A percentile compares a stretch with the other conserved stretches of the same genome.
Evolutionary conservation across 495 filamentous ascomycete species (phyloP).

Genomic region (Staphylotrichum longicolle): DNA sequence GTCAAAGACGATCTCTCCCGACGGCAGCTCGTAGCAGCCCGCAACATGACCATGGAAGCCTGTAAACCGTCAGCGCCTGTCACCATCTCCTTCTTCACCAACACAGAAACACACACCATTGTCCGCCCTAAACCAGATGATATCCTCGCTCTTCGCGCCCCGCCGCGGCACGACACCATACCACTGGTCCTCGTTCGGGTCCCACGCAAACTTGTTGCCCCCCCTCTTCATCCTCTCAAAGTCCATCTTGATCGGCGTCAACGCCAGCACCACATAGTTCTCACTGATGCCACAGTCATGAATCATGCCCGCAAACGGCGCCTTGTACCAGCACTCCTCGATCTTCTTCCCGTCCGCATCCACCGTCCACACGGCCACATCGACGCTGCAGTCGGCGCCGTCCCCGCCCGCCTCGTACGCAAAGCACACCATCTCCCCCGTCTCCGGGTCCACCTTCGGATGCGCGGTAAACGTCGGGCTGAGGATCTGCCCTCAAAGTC

Average conservation of each 20-base stretch:
- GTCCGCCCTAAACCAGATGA: constrained; percentile 48
- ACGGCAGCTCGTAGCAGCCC: constrained; percentile 49
- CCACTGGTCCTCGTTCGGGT: constrained; percentile 51
- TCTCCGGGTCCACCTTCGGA: constrained; percentile 59
- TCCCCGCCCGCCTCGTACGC: constrained; percentile 54
- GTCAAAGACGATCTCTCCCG: constrained; percentile 52
- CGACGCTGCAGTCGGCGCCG: constrained; percentile 43
- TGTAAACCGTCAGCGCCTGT: constrained; percentile 19
- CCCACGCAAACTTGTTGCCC: constrained; percentile 57
- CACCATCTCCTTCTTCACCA: background rate
- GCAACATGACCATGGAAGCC: constrained; percentile 51
- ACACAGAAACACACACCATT: constrained; percentile 39
- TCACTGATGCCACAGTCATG: constrained; percentile 54
- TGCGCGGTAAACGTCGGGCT: constrained; percentile 59
- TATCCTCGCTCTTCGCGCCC: constrained; percentile 49
- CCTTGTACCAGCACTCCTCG: constrained; percentile 49
- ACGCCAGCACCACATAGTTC: constrained; percentile 52
- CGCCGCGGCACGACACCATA: constrained; percentile 51
- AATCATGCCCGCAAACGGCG: constrained; percentile 56
- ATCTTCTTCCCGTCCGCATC: constrained; percentile 42
- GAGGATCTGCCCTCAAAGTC: constrained; percentile 56
- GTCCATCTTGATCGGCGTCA: constrained; percentile 52
- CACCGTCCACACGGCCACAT: constrained; percentile 51
- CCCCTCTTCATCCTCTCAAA: constrained; percentile 54
- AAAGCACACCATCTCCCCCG: constrained; percentile 56